Conservation (phyloP, 140 eudicot genomes). For the Senecio squalidus region DNA sequence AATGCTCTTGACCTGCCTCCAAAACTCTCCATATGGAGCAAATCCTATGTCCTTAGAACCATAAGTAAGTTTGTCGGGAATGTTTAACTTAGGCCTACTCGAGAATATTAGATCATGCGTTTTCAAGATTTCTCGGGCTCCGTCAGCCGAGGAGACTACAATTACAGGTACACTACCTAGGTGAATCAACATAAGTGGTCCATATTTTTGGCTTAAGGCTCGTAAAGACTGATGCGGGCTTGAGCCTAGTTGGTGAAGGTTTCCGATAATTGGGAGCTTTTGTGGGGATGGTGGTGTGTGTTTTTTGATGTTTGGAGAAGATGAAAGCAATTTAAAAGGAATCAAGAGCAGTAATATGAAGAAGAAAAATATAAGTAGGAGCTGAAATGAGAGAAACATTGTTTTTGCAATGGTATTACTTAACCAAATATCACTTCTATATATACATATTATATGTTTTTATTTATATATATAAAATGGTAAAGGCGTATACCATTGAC, state of each 20-base stretch:
- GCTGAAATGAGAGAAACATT: background rate
- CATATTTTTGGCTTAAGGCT: background rate
- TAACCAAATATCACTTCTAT: too few relatives aligned
- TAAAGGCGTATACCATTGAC: too few relatives aligned
- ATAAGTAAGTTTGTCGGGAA: background rate
- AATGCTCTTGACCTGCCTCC: background rate
- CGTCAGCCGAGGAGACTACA: background rate
- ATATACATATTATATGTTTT: too few relatives aligned
- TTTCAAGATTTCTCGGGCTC: background rate
- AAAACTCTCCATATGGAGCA: background rate
- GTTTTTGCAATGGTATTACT: background rate
- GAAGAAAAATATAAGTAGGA: background rate
- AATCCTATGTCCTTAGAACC: background rate
- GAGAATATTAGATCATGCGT: background rate
- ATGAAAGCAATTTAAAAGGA: background rate
- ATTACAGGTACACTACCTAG: background rate
- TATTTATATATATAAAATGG: too few relatives aligned
- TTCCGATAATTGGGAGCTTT: slow-evolving; percentile 1
- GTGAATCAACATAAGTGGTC: background rate
- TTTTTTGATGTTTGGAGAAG: background rate
- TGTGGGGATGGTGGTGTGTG: background rate
- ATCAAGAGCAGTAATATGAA: background rate
- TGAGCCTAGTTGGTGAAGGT: background rate
- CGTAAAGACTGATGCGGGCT: background rate
- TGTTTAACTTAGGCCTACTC: background rate